A percentile compares a stretch with the other conserved stretches of the same genome.
Evolutionary conservation across 768 basidiomycete genomes (phyloP).

Genomic region (Candolleomyces aberdarensis): DNA sequence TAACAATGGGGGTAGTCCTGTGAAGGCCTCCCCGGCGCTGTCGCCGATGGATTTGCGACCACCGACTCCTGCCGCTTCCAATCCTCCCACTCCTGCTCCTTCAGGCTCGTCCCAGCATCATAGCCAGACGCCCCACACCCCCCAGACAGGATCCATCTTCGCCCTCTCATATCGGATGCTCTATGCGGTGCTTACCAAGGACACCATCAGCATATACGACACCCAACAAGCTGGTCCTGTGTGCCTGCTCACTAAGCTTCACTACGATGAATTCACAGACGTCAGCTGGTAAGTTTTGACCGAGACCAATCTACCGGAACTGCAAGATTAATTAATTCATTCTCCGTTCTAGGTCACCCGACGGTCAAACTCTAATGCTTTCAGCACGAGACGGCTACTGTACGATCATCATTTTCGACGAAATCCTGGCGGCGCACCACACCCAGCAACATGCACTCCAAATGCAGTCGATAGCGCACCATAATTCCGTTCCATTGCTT

Average conservation of each 20-base stretch:
- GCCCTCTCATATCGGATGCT: slow-evolving; percentile 91
- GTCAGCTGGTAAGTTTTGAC: slow-evolving; percentile 73
- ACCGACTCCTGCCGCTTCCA: slow-evolving; percentile 60
- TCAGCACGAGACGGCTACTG: slow-evolving; percentile 97
- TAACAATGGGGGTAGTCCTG: slow-evolving; percentile 8
- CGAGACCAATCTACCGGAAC: not conserved
- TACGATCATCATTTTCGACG: slow-evolving; percentile 92
- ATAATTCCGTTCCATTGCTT: slow-evolving; percentile 64
- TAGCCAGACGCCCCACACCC: slow-evolving; percentile 10
- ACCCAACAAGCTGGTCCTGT: slow-evolving; percentile 94
- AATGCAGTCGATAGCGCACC: slow-evolving; percentile 86
- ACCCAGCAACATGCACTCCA: slow-evolving; percentile 91
- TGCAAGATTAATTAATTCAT: slow-evolving; percentile 6
- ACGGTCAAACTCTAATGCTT: slow-evolving; percentile 89
- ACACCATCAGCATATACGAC: slow-evolving; percentile 92
- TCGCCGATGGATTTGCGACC: slow-evolving; percentile 56
- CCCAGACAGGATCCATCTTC: slow-evolving; percentile 66
- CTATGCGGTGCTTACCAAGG: slow-evolving; percentile 95
- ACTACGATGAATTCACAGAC: slow-evolving; percentile 98
- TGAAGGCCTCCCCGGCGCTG: slow-evolving; percentile 49
- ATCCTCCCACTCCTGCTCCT: slow-evolving; percentile 48
- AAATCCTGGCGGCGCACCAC: slow-evolving; percentile 83
- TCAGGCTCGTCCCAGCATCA: slow-evolving; percentile 15
- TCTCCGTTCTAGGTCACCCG: slow-evolving; percentile 71
- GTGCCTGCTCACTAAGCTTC: slow-evolving; percentile 88